These are phyloP conservation scores for Amphirosellinia nigrospora DNA, from an alignment of 495 filamentous ascomycete genomes.

Conservation along the genomic window DNA sequence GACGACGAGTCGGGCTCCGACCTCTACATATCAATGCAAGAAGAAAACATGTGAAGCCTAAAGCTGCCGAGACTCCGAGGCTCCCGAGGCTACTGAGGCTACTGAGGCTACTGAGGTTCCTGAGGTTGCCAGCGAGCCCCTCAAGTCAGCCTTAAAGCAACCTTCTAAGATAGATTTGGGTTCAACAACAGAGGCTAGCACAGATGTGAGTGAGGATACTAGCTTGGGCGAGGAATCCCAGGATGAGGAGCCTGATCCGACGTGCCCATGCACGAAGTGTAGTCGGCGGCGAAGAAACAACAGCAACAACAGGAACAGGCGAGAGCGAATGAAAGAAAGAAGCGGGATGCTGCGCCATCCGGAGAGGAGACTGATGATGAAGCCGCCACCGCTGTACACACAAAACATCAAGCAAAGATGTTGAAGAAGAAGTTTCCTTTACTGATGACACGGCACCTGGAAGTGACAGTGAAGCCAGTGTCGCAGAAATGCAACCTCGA, in stretches of 20 bases:
- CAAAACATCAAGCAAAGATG: slow-evolving; percentile 31
- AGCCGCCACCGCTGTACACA: slow-evolving; percentile 24
- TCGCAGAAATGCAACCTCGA: background rate
- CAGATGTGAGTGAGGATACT: slow-evolving; percentile 25
- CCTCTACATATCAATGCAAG: slow-evolving; percentile 43
- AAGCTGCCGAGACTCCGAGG: too few relatives aligned
- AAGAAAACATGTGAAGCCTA: slow-evolving; percentile 22
- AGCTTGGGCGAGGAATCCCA: slow-evolving; percentile 20
- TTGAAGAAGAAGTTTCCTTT: slow-evolving; percentile 23
- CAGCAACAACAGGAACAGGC: slow-evolving; percentile 18
- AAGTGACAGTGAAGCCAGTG: background rate
- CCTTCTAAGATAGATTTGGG: slow-evolving; percentile 10
- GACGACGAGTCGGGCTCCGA: slow-evolving; percentile 48
- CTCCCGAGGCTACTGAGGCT: too few relatives aligned
- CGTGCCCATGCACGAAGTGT: slow-evolving; percentile 39
- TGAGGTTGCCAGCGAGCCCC: slow-evolving; percentile 28
- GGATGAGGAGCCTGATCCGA: slow-evolving; percentile 28
- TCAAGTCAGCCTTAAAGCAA: slow-evolving; percentile 35
- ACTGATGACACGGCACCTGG: background rate
- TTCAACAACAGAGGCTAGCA: slow-evolving; percentile 23
- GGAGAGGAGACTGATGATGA: slow-evolving; percentile 23
- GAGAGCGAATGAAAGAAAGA: slow-evolving; percentile 21
- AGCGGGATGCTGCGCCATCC: slow-evolving; percentile 9
- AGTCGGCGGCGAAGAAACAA: slow-evolving; percentile 22
- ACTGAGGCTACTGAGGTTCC: too few relatives aligned